A percentile compares a stretch with the other conserved stretches of the same genome.
Conservation (phyloP, 331 rosid genomes). For the Acacia concinna region DNA sequence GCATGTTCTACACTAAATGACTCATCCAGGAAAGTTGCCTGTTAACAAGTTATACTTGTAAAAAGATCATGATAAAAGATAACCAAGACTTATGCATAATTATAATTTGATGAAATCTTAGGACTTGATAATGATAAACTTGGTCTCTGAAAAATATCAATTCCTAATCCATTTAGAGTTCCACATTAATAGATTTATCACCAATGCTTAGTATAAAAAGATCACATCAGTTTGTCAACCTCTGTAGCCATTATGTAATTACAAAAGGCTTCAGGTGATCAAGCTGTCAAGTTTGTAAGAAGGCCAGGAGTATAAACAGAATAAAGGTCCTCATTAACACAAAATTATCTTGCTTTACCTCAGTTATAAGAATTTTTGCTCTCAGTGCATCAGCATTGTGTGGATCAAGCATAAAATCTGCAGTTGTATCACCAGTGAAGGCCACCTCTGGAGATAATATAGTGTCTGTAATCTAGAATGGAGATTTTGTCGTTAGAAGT, state of each 20-base stretch:
- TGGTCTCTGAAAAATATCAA: neutral
- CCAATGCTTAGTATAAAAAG: neutral
- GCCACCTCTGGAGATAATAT: slow-evolving; percentile 95
- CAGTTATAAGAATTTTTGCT: slow-evolving; percentile 95
- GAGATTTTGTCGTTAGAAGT: slow-evolving; percentile 30
- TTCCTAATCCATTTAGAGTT: neutral
- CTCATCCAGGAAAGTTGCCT: slow-evolving; percentile 95
- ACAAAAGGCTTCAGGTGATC: slow-evolving; percentile 10
- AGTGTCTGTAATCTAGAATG: slow-evolving; percentile 77
- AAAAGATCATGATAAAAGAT: too few species aligned
- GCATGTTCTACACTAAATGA: slow-evolving; percentile 80
- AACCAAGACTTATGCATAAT: too few species aligned
- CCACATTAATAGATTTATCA: neutral
- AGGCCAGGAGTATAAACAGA: neutral
- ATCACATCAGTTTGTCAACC: neutral
- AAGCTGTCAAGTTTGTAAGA: slow-evolving; percentile 5
- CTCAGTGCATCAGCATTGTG: slow-evolving; percentile 94
- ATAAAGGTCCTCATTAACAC: slow-evolving; percentile 1
- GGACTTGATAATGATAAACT: neutral
- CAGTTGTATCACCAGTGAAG: slow-evolving; percentile 91
- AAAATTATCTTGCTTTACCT: slow-evolving; percentile 50
- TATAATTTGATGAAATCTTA: too few species aligned
- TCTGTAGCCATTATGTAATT: neutral
- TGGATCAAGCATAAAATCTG: slow-evolving; percentile 92
- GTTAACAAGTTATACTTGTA: slow-evolving; percentile 25